Percentiles rank a stretch among this genome's conserved stretches.
phyloP scores from a whole-genome alignment of 2,329 filamentous ascomycete genomes.

The Albophoma yamanashiensis region DNA sequence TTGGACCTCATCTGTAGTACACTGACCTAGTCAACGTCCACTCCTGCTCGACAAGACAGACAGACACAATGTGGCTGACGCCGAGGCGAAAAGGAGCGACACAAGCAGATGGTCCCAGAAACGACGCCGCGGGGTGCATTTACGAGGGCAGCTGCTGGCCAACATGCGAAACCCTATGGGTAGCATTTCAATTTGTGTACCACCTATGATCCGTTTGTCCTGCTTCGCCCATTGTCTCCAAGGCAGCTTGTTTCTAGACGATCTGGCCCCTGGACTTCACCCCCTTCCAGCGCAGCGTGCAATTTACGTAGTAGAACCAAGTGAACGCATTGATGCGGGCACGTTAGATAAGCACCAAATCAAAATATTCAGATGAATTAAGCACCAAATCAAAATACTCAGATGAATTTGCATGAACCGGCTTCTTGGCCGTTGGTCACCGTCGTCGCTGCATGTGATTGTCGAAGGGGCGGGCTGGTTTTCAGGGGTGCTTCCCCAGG shows the following conservation, averaged over 20 bases:
- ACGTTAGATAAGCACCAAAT: not conserved
- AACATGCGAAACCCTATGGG: not conserved
- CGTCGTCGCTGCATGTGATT: not conserved
- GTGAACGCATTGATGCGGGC: not conserved
- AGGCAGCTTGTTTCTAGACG: not conserved
- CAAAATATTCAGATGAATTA: not conserved
- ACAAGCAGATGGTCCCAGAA: not conserved
- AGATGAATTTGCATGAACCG: not conserved
- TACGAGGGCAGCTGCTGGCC: not conserved
- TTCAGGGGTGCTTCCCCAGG: not conserved
- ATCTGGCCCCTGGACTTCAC: not conserved
- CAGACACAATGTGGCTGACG: not conserved
- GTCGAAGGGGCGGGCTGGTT: not conserved
- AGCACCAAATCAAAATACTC: not conserved
- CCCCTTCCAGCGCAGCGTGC: not conserved
- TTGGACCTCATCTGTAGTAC: not conserved
- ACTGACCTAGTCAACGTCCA: not conserved
- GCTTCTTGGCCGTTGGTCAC: not conserved
- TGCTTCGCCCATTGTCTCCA: not conserved
- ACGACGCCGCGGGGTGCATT: not conserved
- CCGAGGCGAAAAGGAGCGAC: not conserved
- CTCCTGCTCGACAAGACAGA: not conserved
- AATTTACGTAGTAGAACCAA: not conserved
- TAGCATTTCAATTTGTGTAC: not conserved
- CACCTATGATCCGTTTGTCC: too few species aligned